Base-by-base conservation (phyloP, 805 yeast species). In the Metschnikowia cubensis region DNA sequence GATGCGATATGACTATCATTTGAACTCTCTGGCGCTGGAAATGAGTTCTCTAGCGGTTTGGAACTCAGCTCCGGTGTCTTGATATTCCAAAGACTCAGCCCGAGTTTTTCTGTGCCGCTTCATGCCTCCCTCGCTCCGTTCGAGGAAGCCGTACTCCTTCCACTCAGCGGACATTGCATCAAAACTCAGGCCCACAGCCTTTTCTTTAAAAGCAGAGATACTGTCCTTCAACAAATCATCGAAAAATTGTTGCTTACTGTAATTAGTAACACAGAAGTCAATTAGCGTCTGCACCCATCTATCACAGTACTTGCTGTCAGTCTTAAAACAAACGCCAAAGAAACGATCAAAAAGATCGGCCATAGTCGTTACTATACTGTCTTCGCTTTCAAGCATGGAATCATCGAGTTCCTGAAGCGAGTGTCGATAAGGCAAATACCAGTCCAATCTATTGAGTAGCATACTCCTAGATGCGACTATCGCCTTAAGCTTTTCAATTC, bases 261-360 rank as follows among this genome's bases (percentile, higher is more conserved):
- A 42, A 31, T 50, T 42, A 1, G 31, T 21, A 18, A 29, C 29
- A 32, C 47, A 50, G 29, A 56, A 54, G 3, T 29, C 36, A 13
- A 54, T 38, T n/a, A 56, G 34, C 3, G 13, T 35, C 7, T 39
- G 15, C 13, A 45, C 48, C 59, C 59, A 56, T n/a, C 22, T 20
- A 33, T 50, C 48, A 42, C 59, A 52, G 29, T 52, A 52, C 20
- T 49, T 48, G 3, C 53, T 48, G 39, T 56, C 53, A 5, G 29
- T 14, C 32, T 47, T 49, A 25, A 50, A 56, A 39, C 56, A 52
- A 17, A 43, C 42, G 0, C 54, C 58, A 32, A 54, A 54, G 35
- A 49, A 56, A 8, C 58, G 54, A 41, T 54, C 56, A 18, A 52
- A 54, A n/a, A 48, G 31, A 21, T 43, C 51, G 6, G 56, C 55